A percentile compares a stretch with the other conserved stretches of the same genome.
Conservation (phyloP, 805 yeast species). For the Candida ulmi region DNA sequence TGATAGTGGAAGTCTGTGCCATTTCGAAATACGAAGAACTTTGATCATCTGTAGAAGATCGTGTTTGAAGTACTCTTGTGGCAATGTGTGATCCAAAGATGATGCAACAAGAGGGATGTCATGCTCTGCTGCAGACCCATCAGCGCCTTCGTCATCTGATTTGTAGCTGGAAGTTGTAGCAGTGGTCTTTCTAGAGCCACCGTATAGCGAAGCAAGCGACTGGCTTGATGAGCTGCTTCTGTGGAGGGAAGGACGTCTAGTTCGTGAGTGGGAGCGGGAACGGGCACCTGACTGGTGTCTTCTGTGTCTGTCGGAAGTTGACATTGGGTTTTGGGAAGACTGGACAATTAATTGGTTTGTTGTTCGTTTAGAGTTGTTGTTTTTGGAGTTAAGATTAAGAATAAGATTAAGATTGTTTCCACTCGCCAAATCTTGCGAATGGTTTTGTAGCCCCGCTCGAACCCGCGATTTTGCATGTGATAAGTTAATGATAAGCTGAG, state of each 20-base stretch:
- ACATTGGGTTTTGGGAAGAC: not conserved
- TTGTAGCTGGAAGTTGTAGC: not conserved
- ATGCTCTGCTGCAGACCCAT: too few species aligned
- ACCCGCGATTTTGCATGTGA: too few species aligned
- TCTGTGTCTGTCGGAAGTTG: not conserved
- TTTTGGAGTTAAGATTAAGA: too few species aligned
- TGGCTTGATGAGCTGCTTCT: constrained; percentile 1
- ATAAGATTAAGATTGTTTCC: too few species aligned
- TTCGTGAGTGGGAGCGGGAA: constrained; percentile 5
- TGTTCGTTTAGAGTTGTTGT: too few species aligned
- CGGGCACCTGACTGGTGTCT: not conserved
- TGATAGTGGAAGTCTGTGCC: constrained; percentile 48
- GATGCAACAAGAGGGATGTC: constrained; percentile 48
- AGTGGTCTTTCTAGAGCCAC: not conserved
- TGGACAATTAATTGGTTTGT: not conserved
- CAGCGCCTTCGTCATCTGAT: not conserved
- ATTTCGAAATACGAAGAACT: constrained; percentile 63
- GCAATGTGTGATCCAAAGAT: constrained; percentile 68
- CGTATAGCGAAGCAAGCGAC: not conserved
- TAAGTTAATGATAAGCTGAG: too few species aligned
- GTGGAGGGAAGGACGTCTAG: constrained; percentile 5
- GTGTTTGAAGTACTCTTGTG: constrained; percentile 77
- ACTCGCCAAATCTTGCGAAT: too few species aligned
- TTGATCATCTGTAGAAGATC: constrained; percentile 66
- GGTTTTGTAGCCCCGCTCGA: too few species aligned